Conservation (phyloP, 768 basidiomycete species). For the Kwoniella europaea region DNA sequence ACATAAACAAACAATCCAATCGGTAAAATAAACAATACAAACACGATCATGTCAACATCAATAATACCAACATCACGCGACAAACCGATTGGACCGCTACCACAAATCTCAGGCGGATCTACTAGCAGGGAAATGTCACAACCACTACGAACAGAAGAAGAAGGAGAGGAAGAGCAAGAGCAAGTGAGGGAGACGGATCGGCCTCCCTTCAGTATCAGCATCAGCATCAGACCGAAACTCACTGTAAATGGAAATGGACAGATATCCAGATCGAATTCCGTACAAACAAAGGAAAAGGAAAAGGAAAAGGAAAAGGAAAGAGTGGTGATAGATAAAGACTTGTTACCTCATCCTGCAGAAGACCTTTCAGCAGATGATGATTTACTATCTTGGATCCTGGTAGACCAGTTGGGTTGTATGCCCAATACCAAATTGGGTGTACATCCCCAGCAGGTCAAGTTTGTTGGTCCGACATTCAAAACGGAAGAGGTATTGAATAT, state of each 20-base stretch:
- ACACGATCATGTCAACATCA: background rate
- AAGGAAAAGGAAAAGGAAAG: conserved; percentile 12
- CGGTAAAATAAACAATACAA: background rate
- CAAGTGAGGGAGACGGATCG: no score
- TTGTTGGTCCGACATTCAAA: conserved; percentile 50
- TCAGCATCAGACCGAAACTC: no score
- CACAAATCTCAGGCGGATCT: background rate
- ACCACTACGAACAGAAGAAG: background rate
- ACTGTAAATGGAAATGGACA: background rate
- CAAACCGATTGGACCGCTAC: background rate
- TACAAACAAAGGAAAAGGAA: conserved; percentile 6
- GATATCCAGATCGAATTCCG: background rate
- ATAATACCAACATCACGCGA: conserved; percentile 3
- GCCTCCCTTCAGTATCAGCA: no score
- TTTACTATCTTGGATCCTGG: conserved; percentile 53
- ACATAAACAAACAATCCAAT: background rate
- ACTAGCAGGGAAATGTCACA: background rate
- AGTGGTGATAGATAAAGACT: conserved; percentile 5
- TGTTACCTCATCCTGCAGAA: conserved; percentile 50
- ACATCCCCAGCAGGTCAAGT: conserved; percentile 54
- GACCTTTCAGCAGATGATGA: conserved; percentile 56
- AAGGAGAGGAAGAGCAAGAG: background rate
- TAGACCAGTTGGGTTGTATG: conserved; percentile 55
- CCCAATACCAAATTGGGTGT: conserved; percentile 54
- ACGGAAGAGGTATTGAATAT: conserved; percentile 49